Evolutionary conservation across 495 filamentous ascomycete genomes (phyloP), one percentile per base, ranked within the genome.

Genomic region (Tuber borchii): DNA sequence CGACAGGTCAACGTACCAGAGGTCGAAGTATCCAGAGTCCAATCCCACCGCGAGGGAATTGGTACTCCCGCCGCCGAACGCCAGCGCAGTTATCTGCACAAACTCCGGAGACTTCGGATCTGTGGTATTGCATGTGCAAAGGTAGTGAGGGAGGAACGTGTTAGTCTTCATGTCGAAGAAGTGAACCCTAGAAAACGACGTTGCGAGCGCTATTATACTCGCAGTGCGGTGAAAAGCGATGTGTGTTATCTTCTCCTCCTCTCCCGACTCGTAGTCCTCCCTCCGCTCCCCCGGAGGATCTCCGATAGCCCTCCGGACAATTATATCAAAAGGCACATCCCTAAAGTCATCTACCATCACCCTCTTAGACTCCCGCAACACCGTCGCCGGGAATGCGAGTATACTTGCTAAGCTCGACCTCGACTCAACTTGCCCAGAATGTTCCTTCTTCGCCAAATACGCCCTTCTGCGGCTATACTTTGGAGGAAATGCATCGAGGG

Each of bases 191-290:
- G 78, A 45, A 39, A 56, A 76, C 14, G 78, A 75, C 17, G 78
- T 79, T 17, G 78, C 48, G 37, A 79, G 70, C 0, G 78, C 78
- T 4, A 79, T 26, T 10, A 79, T 16, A 65, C 71, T 40, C 5
- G 39, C 42, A n/a, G 44, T 22, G 7, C 76, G 78, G 22, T 79
- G 78, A 20, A 79, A 79, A n/a, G 77, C 73, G 20, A 79, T 73
- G 46, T 76, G 78, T 19, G 74, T 69, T n/a, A 75, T 79, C 26
- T 68, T 75, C 46, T 79, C 78, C 46, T 79, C 78, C 1, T 43
- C 73, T 7, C 31, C 40, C 44, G 71, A 0, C 31, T 17, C 7
- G 9, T 42, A 1, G 34, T 40, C 56, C 3, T n/a, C n/a, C n/a
- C n/a, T n/a, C n/a, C n/a, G n/a, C n/a, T n/a, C n/a, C n/a, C n/a